Percentiles rank a stretch among this genome's conserved stretches.
These are phyloP conservation scores for Gossypium bickii DNA, from an alignment of 345 rosid species.

Conservation along the genomic window DNA sequence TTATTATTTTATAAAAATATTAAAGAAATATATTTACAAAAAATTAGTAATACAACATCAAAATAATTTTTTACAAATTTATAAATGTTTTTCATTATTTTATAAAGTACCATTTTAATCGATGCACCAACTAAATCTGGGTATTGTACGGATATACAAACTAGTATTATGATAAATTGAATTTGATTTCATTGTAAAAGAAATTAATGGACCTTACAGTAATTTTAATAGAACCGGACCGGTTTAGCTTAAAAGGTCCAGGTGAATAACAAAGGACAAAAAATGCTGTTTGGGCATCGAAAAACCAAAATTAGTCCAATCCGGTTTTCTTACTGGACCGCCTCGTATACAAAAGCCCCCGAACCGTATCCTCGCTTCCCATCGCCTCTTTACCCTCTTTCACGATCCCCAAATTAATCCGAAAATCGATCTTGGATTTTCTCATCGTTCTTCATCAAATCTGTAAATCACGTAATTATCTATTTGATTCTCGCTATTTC, in stretches of 20 bases:
- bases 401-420: background rate
- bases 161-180: no score
- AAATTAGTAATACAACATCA: no score
- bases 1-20: no score
- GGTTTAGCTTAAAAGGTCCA: background rate
- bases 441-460: background rate
- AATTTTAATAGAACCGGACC: background rate
- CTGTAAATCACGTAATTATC: background rate
- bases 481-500: slow-evolving; percentile 10
- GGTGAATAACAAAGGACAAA: background rate
- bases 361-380: background rate
- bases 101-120: no score
- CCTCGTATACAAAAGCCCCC: background rate
- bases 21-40: no score
- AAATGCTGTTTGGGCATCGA: background rate
- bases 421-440: background rate
- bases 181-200: no score
- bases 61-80: no score
- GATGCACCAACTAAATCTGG: no score
- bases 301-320: background rate
- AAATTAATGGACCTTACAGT: background rate
- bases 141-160: no score
- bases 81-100: no score
- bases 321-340: background rate
- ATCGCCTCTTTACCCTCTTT: background rate